These are phyloP conservation scores for Calonectria honghensis DNA, from an alignment of 2,329 filamentous ascomycete species.

Conservation along the genomic window DNA sequence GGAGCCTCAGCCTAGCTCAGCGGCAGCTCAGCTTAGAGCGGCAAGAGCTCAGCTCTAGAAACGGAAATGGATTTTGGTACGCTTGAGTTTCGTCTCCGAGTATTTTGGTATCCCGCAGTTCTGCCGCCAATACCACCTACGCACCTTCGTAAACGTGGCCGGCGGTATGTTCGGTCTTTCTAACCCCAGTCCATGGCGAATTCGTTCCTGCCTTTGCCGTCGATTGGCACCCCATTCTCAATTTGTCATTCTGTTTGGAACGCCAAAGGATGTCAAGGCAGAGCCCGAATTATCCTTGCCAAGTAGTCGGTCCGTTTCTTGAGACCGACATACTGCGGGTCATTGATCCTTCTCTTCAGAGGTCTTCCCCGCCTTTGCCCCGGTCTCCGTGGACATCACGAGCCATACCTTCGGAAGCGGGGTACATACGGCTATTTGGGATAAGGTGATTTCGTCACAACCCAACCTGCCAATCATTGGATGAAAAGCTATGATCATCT, in stretches of 20 bases:
- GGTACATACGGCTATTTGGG: constrained; percentile 24
- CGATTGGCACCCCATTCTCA: neutral
- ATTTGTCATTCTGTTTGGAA: neutral
- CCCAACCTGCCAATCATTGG: neutral
- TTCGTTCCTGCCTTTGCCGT: neutral
- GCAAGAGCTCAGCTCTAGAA: too few relatives aligned
- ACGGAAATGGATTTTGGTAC: too few relatives aligned
- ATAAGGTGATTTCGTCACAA: constrained; percentile 10
- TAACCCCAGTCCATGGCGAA: neutral
- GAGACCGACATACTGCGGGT: constrained; percentile 10
- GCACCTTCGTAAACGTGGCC: neutral
- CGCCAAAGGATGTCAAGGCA: neutral
- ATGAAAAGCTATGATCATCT: neutral
- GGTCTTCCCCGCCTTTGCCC: constrained; percentile 15
- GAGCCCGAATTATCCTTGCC: neutral
- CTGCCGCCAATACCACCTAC: neutral
- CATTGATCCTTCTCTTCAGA: neutral
- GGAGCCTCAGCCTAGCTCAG: too few relatives aligned
- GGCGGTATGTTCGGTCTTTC: constrained; percentile 7
- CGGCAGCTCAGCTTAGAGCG: too few relatives aligned
- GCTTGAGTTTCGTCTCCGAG: too few relatives aligned
- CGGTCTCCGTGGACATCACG: constrained; percentile 16
- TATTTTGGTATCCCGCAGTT: neutral
- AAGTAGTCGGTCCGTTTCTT: neutral
- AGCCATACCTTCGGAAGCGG: constrained; percentile 12